Conservation (phyloP, 2,329 filamentous ascomycete species). For the Spiromastix sp. region DNA sequence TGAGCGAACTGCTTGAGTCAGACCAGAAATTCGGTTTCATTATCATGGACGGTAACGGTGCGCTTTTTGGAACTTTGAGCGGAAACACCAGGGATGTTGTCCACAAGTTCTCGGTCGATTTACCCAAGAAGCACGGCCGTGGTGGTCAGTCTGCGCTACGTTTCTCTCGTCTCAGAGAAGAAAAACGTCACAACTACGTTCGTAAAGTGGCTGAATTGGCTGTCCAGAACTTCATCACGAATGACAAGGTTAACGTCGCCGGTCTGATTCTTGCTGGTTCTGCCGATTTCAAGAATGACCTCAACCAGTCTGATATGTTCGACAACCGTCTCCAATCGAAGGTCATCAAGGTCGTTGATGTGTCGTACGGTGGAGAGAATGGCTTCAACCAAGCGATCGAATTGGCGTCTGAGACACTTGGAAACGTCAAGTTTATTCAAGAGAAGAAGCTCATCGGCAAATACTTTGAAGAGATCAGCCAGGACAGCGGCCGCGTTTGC, state of each 20-base stretch:
- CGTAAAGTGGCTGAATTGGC: slow-evolving; percentile 96
- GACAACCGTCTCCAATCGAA: slow-evolving; percentile 83
- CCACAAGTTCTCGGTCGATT: slow-evolving; percentile 96
- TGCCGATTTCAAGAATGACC: slow-evolving; percentile 98
- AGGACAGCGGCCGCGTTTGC: slow-evolving; percentile 93
- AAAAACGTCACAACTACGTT: slow-evolving; percentile 99
- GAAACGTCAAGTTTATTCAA: slow-evolving; percentile 99
- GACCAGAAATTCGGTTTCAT: slow-evolving; percentile 99
- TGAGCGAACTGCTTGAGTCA: slow-evolving; percentile 93
- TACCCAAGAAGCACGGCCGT: slow-evolving; percentile 99
- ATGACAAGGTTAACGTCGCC: slow-evolving; percentile 96
- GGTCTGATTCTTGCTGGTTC: slow-evolving; percentile 93
- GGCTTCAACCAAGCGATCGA: slow-evolving; percentile 99
- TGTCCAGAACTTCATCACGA: slow-evolving; percentile 97
- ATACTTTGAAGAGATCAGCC: slow-evolving; percentile 98
- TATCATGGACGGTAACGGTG: slow-evolving; percentile 98
- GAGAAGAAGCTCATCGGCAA: slow-evolving; percentile 99
- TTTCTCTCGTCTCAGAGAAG: slow-evolving; percentile 98
- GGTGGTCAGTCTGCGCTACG: slow-evolving; percentile 98
- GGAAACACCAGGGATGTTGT: slow-evolving; percentile 95
- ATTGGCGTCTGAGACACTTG: slow-evolving; percentile 83
- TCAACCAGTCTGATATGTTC: slow-evolving; percentile 96
- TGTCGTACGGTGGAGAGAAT: slow-evolving; percentile 97
- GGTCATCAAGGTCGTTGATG: slow-evolving; percentile 99
- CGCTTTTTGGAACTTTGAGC: slow-evolving; percentile 90